Base-by-base conservation (phyloP, 1,139 yeast species). In the Ogataea hybrid region DNA sequence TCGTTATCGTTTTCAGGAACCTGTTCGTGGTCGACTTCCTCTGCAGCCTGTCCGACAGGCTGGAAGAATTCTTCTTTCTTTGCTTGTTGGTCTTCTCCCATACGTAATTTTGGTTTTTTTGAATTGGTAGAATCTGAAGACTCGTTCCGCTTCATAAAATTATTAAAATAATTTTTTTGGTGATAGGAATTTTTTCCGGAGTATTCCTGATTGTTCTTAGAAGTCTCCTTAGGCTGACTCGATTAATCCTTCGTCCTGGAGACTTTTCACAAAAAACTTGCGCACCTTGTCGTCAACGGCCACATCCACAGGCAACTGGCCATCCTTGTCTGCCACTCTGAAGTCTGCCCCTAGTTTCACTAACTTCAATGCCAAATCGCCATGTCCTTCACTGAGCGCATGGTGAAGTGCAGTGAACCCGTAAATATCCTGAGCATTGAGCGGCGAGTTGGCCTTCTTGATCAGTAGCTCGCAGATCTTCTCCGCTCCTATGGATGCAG, bases 381-480 rank as follows among this genome's bases (percentile, higher is more conserved):
- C 90, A 57, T 84, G 83, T 0, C 97, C 97, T 61, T 90, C 98
- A 0, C 96, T 92, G 42, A 85, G 65, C 0, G 97, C 96, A 62
- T 88, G 95, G 61, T 88, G 95, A 51, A 90, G 62, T 0, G 96
- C 81, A 0, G 95, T 85, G 90, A 94, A 87, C 0, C 95, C 95
- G 39, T 75, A 72, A 15, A 56, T 54, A 58, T 90, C 97, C 32
- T 76, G 73, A 5, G 80, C 71, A 56, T 88, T 86, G 21, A 89
- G 59, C 15, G 87, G 84, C 3, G 83, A 78, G 41, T 74, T 74
- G 10, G 77, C 75, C 7, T 70, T 65, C n/a, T 73, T 69, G 3
- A 77, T 73, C 33, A 84, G 59, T 25, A 72, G 58, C 41, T 70
- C 65, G 20, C 79, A 73, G 15, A 84, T 61, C 2, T 77, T 77